Evolutionary conservation across 2,329 filamentous ascomycete species (phyloP), one percentile per base, ranked within the genome.

Genomic region (Nigrograna mackinnonii): DNA sequence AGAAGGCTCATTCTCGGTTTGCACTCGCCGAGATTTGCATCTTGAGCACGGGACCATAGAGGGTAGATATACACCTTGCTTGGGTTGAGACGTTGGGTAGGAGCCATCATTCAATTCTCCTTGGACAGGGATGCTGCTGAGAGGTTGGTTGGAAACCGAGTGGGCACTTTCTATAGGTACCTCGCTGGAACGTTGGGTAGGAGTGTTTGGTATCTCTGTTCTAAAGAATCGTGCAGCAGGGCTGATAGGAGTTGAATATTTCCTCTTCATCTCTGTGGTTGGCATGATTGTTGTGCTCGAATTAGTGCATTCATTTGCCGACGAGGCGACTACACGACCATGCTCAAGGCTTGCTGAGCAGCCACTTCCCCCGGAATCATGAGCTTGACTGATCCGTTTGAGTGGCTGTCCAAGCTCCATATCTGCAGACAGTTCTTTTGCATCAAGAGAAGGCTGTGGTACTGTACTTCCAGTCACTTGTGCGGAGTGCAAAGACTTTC

Each of bases 161-260:
- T n/a, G n/a, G n/a, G n/a, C 26, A 14, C 35, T 32, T 11, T 32
- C 28, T 20, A 22, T 34, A 6, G 31, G 34, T 14, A 44, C 16
- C 31, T 54, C 41, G 17, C 46, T 47, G 7, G 40, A 52, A 4
- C 17, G 21, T 37, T 53, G 55, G 12, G 50, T 49, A 24, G 50
- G 40, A 22, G 40, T 43, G 21, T 37, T 32, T 12, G 40, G 40
- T 18, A 43, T 43, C 20, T 37, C 40, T 28, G 14, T 11, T 12
- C 13, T 12, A 33, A 11, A 12, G 31, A 13, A 17, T 33, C 31
- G n/a, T n/a, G n/a, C n/a, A n/a, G n/a, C n/a, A n/a, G n/a, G n/a
- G n/a, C n/a, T n/a, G n/a, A n/a, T n/a, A 11, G 31, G 18, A 9
- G 3, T 17, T 9, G 31, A 17, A 9, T 17, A 13, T 12, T 9